Conservation (phyloP, 331 rosid genomes). For the Quercus lobata region DNA sequence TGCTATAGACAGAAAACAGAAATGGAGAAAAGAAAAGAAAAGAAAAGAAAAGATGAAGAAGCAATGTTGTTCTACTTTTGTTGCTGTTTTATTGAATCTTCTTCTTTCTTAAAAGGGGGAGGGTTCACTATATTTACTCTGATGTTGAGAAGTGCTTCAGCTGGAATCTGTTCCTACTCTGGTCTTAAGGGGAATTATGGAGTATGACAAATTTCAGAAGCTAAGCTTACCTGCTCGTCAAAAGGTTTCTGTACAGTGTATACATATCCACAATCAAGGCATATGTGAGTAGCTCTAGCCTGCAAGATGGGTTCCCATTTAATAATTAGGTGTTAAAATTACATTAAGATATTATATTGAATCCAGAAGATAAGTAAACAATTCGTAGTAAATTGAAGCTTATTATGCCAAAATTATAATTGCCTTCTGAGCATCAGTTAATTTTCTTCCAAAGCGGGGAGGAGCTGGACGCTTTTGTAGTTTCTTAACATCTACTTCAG, state of each 20-base stretch:
- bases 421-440: slow-evolving; percentile 83
- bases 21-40: neutral
- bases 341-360: neutral
- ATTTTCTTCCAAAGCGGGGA: slow-evolving; percentile 85
- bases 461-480: slow-evolving; percentile 89
- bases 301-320: slow-evolving; percentile 33
- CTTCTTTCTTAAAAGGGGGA: no score
- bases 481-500: slow-evolving; percentile 76
- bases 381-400: slow-evolving; percentile 9
- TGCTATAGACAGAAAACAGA: neutral
- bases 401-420: slow-evolving; percentile 16
- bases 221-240: slow-evolving; percentile 65
- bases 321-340: slow-evolving; percentile 3
- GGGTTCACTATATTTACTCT: no score
- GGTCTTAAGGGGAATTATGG: neutral
- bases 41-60: neutral
- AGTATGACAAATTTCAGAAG: neutral
- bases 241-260: slow-evolving; percentile 80
- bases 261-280: slow-evolving; percentile 91
- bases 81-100: no score
- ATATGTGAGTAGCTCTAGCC: slow-evolving; percentile 98
- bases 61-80: no score
- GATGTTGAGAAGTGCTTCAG: neutral
- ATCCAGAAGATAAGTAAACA: neutral
- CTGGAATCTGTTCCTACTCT: neutral